Percentiles rank a stretch among this genome's conserved stretches.
phyloP scores from a whole-genome alignment of 2,329 filamentous ascomycete species.

The Ophiostoma himal-ulmi region DNA sequence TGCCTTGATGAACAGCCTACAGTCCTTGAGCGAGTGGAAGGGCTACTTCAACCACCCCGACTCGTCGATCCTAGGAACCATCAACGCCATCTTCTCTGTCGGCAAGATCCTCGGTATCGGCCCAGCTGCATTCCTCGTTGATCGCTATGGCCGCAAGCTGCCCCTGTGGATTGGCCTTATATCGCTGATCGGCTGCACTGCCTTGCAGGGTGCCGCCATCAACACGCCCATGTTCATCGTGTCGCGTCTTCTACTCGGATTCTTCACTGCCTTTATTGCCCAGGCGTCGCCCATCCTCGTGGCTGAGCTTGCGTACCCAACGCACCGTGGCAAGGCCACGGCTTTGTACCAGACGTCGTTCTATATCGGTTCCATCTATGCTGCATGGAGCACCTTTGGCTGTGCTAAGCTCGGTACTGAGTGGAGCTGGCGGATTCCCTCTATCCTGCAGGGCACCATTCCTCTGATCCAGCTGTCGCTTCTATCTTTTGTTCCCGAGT shows the following conservation, averaged over 20 bases:
- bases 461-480: slow-evolving; percentile 38
- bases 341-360: neutral
- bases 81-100: neutral
- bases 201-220: neutral
- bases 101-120: neutral
- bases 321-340: slow-evolving; percentile 14
- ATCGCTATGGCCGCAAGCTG: neutral
- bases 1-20: neutral
- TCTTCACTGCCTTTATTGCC: slow-evolving; percentile 25
- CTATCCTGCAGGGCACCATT: slow-evolving; percentile 40
- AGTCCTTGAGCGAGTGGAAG: neutral
- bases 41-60: neutral
- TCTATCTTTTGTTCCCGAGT: neutral
- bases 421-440: slow-evolving; percentile 36
- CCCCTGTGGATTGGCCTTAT: neutral
- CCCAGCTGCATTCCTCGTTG: neutral
- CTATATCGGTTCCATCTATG: slow-evolving; percentile 21
- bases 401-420: slow-evolving; percentile 27
- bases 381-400: slow-evolving; percentile 41
- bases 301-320: slow-evolving; percentile 23
- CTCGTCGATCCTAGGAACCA: neutral
- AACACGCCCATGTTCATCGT: neutral
- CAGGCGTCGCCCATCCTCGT: slow-evolving; percentile 22
- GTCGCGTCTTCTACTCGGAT: slow-evolving; percentile 19
- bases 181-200: neutral